Conservation (phyloP, 23 red algal species). For the Gracilariopsis chorda region DNA sequence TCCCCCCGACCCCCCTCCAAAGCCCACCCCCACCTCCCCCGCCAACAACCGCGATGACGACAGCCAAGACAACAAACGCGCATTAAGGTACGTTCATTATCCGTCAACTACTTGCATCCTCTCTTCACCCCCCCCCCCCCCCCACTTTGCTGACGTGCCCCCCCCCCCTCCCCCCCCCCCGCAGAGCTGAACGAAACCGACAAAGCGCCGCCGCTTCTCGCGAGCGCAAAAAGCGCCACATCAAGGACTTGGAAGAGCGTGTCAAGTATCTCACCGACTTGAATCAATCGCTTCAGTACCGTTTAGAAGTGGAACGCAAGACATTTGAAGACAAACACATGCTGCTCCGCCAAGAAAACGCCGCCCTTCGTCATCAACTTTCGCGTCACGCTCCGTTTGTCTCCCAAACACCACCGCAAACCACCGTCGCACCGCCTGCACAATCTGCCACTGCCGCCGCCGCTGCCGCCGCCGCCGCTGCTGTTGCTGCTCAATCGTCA, state of each 20-base stretch:
- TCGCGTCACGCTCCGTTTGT: neutral
- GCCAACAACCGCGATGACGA: constrained; percentile 17
- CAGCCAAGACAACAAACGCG: constrained; percentile 44
- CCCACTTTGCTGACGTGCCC: neutral
- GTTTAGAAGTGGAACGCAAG: constrained; percentile 2
- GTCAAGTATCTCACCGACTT: constrained; percentile 62
- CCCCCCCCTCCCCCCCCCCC: neutral
- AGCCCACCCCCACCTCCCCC: neutral
- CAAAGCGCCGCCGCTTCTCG: constrained; percentile 81
- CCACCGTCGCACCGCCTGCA: neutral
- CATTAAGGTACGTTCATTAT: constrained; percentile 32
- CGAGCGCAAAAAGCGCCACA: constrained; percentile 81
- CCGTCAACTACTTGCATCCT: neutral
- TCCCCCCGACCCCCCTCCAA: neutral
- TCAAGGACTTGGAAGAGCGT: constrained; percentile 69
- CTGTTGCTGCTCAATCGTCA: neutral
- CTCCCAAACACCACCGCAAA: neutral
- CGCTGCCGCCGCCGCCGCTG: neutral
- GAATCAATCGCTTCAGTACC: constrained; percentile 58
- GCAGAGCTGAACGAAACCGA: constrained; percentile 79
- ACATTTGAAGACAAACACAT: neutral
- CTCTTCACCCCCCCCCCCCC: neutral
- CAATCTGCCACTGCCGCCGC: neutral
- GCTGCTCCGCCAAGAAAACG: constrained; percentile 17
- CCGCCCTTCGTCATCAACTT: constrained; percentile 8